Base-by-base conservation (phyloP, 345 rosid genomes). In the Gossypium sturtianum region DNA sequence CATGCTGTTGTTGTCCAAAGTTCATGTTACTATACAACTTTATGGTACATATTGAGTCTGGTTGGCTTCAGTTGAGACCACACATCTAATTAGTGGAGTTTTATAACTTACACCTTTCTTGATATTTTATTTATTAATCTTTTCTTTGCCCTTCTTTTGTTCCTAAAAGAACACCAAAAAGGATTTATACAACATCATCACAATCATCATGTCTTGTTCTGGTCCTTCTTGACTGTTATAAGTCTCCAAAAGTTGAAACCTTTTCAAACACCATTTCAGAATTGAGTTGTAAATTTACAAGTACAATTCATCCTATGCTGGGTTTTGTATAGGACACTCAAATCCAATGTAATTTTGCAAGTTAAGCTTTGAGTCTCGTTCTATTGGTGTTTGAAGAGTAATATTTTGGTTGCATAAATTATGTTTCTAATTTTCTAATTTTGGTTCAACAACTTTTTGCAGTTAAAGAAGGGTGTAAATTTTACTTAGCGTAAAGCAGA, bases 361-460 rank as follows among this genome's bases (percentile, higher is more conserved):
- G 74, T 22, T 70, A 70, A 54, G n/a, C 9, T 29, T 52, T 52
- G 73, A 52, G 41, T 34, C 7, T 34, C 7, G 41, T 5, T 34
- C 41, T 5, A 1, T 34, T 34, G 7, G 7, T 34, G 1, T 34
- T 5, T 34, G 41, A 56, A 69, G n/a, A 51, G 43, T 9, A 68
- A 3, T 5, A 22, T 68, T 51, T 38, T 56, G 70, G 12, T 12
- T 9, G 57, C 56, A 60, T 11, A 23, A 13, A 23, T 59, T 25
- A 12, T 19, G 13, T 13, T 48, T 20, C 5, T 53, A 27, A 16
- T 66, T 53, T 64, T 43, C 54, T 65, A 54, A 29, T 27, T 54
- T 65, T 43, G 41, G 77, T 75, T 66, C 65, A 75, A 75, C 77
- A 75, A 75, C 77, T 66, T 47, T 75, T 54, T 66, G 47, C 45